Base-by-base conservation (phyloP, 768 basidiomycete species). In the Mycena galericulata region DNA sequence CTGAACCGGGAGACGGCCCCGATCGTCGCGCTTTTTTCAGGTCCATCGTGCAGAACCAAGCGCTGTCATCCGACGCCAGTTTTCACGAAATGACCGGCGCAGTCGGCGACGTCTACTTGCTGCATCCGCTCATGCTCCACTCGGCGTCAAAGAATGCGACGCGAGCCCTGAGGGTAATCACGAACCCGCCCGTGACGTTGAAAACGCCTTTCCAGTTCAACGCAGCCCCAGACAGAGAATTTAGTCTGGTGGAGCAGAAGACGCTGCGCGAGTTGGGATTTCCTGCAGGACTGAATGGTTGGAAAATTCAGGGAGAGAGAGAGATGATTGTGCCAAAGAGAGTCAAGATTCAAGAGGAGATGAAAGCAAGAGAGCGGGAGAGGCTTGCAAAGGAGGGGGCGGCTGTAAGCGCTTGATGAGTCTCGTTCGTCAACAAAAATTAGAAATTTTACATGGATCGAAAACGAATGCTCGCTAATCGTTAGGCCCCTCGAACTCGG, bases 111-210 rank as follows among this genome's bases (percentile, higher is more conserved):
- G 89, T 90, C 17, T 84, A 89, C 22, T 80, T 90, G 43, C 79
- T 90, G 79, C 88, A 90, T 75, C 88, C 89, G 15, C 76, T 90
- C 55, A 90, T 90, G 88, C 75, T 89, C 69, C 90, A 90, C 72
- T 86, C 88, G 15, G 89, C 89, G 14, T 87, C 87, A 32, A 87
- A 85, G 75, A 91, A 90, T 74, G 79, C 86, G 70, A 78, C 85
- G 43, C 85, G 90, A 26, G 76, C 83, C 22, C 87, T 86, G 27
- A 81, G 89, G 67, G 80, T 91, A 59, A 91, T 91, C 74, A 89
- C 89, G 47, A 91, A 91, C 70, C 89, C 90, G 59, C 88, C 89
- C 5, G 88, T 89, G 9, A 78, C 84, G 40, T 77, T 89, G 56
- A 83, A 81, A 55, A 79, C 84, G 65, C 88, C 89, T 22, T 90